phyloP scores from a whole-genome alignment of 176 grass and related monocot genomes.

The Ampelocalamus luodianensis region DNA sequence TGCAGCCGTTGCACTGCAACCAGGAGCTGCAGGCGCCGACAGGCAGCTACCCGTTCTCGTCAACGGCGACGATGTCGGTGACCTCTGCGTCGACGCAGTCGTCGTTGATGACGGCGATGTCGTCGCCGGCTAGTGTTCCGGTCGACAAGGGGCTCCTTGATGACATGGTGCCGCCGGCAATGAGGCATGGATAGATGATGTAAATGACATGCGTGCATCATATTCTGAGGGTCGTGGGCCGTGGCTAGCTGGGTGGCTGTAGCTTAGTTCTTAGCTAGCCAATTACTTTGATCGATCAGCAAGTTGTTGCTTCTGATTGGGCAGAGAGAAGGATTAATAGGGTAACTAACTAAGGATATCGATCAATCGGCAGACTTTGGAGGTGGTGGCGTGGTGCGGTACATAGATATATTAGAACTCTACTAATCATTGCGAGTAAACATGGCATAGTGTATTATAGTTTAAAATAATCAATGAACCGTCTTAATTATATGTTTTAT shows the following conservation, averaged over 20 bases:
- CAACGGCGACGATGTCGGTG: neutral
- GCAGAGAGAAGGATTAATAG: neutral
- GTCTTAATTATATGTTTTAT: neutral
- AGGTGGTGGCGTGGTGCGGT: neutral
- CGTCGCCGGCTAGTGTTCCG: neutral
- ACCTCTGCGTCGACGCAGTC: neutral
- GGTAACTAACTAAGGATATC: neutral
- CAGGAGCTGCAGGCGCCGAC: slow-evolving; percentile 31
- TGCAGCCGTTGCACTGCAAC: slow-evolving; percentile 25
- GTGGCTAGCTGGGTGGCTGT: too few relatives aligned
- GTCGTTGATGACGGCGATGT: neutral
- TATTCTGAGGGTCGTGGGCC: neutral
- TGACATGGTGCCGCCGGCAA: slow-evolving; percentile 80
- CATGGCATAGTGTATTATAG: neutral
- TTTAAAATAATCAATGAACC: slow-evolving; percentile 2
- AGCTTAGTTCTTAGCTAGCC: neutral
- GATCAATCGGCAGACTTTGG: neutral
- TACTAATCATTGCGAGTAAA: slow-evolving; percentile 24
- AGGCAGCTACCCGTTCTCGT: neutral
- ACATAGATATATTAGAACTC: neutral
- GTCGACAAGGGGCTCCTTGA: slow-evolving; percentile 59
- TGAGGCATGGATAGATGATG: slow-evolving; percentile 51
- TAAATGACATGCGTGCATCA: neutral
- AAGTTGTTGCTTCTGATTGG: neutral
- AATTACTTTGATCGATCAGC: neutral